Base-by-base conservation (phyloP, 164 flowering plant species). In the Dillenia turbinata region DNA sequence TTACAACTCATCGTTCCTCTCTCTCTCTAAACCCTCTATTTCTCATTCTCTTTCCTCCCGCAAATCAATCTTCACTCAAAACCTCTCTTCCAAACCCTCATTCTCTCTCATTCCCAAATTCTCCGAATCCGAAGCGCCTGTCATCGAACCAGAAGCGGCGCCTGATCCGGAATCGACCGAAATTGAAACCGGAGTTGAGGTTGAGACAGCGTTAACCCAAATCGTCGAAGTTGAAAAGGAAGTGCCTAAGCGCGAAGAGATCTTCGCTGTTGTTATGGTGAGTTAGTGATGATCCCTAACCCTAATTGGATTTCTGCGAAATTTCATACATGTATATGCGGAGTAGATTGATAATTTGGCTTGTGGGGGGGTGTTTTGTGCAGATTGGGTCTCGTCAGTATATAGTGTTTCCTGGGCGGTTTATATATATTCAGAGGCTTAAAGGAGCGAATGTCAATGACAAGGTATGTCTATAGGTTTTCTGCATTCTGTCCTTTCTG, bases 241-340 rank as follows among this genome's bases (percentile, higher is more conserved):
- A 14, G 61, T 59, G 53, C 81, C 88, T 17, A 81, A 79, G 67
- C 75, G 85, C 2, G 93, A 83, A 62, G 87, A 85, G 63, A 65
- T 88, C 46, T 92, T 87, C 56, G 98, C 95, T 40, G 96, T 92
- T 8, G 95, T 92, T 59, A 82, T 88, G 97, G 97, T 91, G 60
- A 67, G 85, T 73, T 12, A 15, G 43, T 8, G 43, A 26, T 2
- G 40, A 33, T 6, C 40, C 40, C 40, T 33, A 33, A 33, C 40
- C 7, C 40, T 33, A 33, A 33, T 33, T 7, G 5, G 33, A 26
- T 33, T 33, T 33, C 40, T 33, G 7, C 40, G 40, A 33, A 12
- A 47, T 60, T 40, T 14, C 50, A 16, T 47, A 40, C 26, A 9
- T 54, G 3, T 8, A 15, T 43, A 19, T 65, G 44, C 46, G 7